Base-by-base conservation (phyloP, 371 early-diverging fungal species). In the Mucor plumbeus region DNA sequence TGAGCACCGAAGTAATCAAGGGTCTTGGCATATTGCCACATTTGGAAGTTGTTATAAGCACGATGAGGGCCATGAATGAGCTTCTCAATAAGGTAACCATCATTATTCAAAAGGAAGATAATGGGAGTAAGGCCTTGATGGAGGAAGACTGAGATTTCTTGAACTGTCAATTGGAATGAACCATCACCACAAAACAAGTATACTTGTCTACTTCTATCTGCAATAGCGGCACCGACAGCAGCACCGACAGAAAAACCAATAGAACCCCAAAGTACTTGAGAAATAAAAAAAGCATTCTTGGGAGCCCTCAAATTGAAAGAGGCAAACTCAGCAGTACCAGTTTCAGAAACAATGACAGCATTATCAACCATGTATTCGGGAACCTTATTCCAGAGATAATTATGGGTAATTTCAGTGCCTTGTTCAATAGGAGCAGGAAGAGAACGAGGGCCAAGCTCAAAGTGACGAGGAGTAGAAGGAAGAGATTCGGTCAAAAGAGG, bases 121-220 rank as follows among this genome's bases (percentile, higher is more conserved):
- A 80, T 71, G 39, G 81, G 82, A 1, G 69, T 72, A 15, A 82
- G 63, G 10, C 80, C 81, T 47, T 77, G 73, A 21, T 81, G 83
- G 9, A 82, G 70, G 68, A 86, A 77, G 9, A 76, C 78, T n/a
- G 82, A 80, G 21, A 85, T 43, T 61, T 80, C 84, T 59, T 81
- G 78, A 26, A 68, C 79, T 1, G 84, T 81, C 63, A 85, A 41
- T 54, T 85, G 86, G 76, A 83, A 83, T 6, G 82, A 82, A 9
- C 85, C 87, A 65, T 86, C 85, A 48, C 85, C 86, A 15, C 81
- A 78, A 48, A 85, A 77, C 54, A 86, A 67, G 39, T 65, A 74
- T 15, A 79, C 80, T 41, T 71, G 68, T 34, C 80, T 71, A 7
- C 35, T 50, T 3, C 73, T 65, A 17, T 59, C 77, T 21, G 80